Evolutionary conservation across 306 rosid genomes (phyloP), one percentile per base, ranked within the genome.

Genomic region (Gillenia trifoliata): DNA sequence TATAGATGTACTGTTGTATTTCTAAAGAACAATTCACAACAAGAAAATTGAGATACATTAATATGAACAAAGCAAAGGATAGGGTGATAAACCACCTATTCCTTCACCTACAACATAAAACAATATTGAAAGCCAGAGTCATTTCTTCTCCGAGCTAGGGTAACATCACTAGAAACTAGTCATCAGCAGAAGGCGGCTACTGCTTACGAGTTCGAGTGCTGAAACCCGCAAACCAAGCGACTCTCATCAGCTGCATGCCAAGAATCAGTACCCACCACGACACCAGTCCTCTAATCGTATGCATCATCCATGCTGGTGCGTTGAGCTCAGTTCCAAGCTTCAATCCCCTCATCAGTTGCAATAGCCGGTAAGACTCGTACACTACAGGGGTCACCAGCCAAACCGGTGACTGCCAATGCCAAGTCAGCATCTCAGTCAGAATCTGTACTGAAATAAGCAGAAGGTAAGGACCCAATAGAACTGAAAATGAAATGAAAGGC

Each of bases 321-420:
- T 69, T 80, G 57, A 93, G 85, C 79, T 93, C 98, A 36, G 79
- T 81, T 57, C 92, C 97, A 17, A 93, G 96, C 83, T 83, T 91
- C 78, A 93, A 83, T 45, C 98, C 96, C 76, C 98, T 86, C 97
- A 93, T 89, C 41, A 93, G 92, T 87, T 93, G 97, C 85, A 93
- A 86, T 29, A 93, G 78, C 17, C 97, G 97, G 87, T 93, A 93
- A 20, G 91, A 78, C 86, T 88, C 97, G 0, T 89, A 88, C 36
- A 91, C 88, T 20, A 93, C 83, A 0, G 97, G 98, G 54, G 98
- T 93, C 77, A 91, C 92, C 31, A 93, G 91, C 98, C 98, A 93
- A 65, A 93, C 96, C 1, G 98, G 97, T 25, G 93, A 93, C 78
- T 87, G 92, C 98, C 98, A 93, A 69, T 89, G 90, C 98, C 98